These are phyloP conservation scores for Leptographium wingfieldii DNA, from an alignment of 2,329 filamentous ascomycete species.

Conservation along the genomic window DNA sequence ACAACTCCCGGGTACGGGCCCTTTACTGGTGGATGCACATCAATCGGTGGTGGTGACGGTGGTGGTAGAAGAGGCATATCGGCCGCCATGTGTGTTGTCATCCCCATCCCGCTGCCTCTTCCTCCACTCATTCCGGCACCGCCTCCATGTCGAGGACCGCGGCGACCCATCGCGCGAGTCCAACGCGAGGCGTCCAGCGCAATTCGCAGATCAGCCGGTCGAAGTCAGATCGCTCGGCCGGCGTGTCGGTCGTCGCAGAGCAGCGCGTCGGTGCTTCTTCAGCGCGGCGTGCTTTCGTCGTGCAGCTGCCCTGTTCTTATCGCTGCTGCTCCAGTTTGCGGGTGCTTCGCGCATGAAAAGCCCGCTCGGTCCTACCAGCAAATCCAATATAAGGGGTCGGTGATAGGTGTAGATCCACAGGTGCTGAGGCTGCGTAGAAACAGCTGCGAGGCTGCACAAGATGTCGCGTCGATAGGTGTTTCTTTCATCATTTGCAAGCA, in stretches of 20 bases:
- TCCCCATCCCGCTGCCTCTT: background rate
- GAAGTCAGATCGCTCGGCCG: background rate
- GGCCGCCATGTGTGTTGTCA: background rate
- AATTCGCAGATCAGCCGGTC: background rate
- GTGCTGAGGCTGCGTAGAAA: background rate
- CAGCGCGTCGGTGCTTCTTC: background rate
- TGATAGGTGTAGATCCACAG: background rate
- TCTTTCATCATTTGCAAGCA: background rate
- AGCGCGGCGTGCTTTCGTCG: background rate
- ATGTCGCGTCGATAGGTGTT: background rate
- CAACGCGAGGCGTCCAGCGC: background rate
- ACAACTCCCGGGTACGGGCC: slow-evolving; percentile 29
- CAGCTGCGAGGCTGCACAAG: background rate
- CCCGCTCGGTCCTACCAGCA: no score
- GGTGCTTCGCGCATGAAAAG: background rate
- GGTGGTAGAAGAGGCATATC: background rate
- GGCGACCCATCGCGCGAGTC: slow-evolving; percentile 9
- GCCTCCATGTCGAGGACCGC: slow-evolving; percentile 7
- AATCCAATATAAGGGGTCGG: background rate
- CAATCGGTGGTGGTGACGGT: background rate
- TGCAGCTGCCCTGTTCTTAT: background rate
- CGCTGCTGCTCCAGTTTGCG: background rate
- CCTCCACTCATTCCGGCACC: background rate
- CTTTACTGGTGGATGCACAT: slow-evolving; percentile 9
- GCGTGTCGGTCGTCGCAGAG: background rate